Conservation (phyloP, 306 rosid species). For the Quercus ilex region DNA sequence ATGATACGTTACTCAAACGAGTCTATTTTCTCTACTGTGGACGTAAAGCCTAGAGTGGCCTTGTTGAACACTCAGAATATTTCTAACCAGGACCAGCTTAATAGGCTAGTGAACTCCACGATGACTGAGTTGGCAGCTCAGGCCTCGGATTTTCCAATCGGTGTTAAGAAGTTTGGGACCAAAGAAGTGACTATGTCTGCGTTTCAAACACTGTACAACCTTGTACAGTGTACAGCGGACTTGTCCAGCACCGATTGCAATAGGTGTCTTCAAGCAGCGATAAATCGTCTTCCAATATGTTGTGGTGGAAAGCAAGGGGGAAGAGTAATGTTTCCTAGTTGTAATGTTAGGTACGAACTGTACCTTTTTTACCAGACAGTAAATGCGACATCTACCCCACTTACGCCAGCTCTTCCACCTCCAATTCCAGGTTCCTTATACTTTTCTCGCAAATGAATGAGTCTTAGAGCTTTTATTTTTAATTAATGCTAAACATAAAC, state of each 20-base stretch:
- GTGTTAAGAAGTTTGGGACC: background rate
- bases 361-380: background rate
- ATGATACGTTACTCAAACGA: slow-evolving; percentile 18
- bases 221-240: slow-evolving; percentile 33
- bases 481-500: too few relatives aligned
- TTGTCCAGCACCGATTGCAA: background rate
- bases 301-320: background rate
- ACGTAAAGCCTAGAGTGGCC: rapidly evolving
- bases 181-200: background rate
- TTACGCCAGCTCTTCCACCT: background rate
- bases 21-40: slow-evolving; percentile 17
- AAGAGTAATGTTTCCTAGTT: background rate
- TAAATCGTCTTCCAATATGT: background rate
- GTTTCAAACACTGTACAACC: background rate
- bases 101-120: background rate
- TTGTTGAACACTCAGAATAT: background rate
- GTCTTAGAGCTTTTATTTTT: too few relatives aligned
- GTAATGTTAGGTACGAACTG: background rate
- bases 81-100: background rate
- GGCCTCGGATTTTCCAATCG: background rate
- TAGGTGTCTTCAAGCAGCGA: background rate
- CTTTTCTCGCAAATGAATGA: too few relatives aligned
- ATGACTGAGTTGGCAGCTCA: background rate
- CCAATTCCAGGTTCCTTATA: too few relatives aligned
- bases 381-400: too few relatives aligned